Conservation (phyloP, 2,329 filamentous ascomycete genomes). For the Hymenoscyphus occultus region DNA sequence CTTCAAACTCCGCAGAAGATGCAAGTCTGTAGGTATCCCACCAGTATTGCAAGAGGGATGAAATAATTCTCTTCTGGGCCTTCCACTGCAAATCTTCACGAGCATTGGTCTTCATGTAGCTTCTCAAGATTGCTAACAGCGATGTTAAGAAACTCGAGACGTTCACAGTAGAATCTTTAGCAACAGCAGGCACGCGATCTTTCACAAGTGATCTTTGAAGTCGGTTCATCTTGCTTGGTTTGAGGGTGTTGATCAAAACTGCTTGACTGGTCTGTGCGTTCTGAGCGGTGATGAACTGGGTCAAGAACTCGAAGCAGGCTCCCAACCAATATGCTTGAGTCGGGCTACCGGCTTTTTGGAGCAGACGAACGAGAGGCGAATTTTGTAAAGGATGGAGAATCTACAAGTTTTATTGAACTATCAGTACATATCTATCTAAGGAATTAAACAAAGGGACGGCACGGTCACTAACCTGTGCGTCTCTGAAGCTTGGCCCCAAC, state of each 20-base stretch:
- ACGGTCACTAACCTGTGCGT: conserved; percentile 45
- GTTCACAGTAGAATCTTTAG: conserved; percentile 59
- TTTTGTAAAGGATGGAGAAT: conserved; percentile 61
- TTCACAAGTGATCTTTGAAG: conserved; percentile 59
- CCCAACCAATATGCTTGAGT: conserved; percentile 47
- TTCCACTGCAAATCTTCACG: conserved; percentile 33
- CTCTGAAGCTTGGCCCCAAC: conserved; percentile 34
- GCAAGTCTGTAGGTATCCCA: conserved; percentile 51
- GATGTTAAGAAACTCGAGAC: conserved; percentile 50
- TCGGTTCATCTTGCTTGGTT: conserved; percentile 51
- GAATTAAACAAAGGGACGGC: conserved; percentile 24
- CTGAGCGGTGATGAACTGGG: conserved; percentile 44
- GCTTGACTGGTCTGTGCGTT: conserved; percentile 43
- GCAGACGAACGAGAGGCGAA: conserved; percentile 47
- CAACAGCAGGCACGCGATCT: conserved; percentile 52
- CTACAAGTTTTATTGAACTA: conserved; percentile 39
- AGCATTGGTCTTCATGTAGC: conserved; percentile 42
- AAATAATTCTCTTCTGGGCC: conserved; percentile 39
- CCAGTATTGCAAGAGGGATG: conserved; percentile 51
- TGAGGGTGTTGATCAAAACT: conserved; percentile 46
- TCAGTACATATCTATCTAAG: conserved; percentile 34
- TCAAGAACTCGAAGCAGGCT: conserved; percentile 49
- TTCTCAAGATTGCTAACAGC: conserved; percentile 42
- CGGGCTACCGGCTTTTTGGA: conserved; percentile 40
- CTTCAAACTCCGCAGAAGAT: conserved; percentile 50